Conservation (phyloP, 352 stramenopile species). For the Pythium aphanidermatum region DNA sequence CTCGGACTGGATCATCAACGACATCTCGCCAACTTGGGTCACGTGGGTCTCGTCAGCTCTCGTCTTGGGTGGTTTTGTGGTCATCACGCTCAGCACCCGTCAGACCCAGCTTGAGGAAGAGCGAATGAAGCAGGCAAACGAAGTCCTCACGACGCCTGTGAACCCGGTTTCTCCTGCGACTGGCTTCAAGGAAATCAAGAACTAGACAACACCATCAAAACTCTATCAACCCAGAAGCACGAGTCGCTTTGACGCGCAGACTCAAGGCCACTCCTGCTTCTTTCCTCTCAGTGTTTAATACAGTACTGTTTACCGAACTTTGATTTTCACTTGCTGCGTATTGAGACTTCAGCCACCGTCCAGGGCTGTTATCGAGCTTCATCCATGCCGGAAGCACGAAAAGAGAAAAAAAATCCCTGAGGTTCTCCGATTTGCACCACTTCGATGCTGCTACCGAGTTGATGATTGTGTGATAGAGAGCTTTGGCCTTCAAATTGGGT, state of each 20-base stretch:
- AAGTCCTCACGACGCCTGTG: no score
- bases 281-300: no score
- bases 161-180: slow-evolving; percentile 9
- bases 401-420: no score
- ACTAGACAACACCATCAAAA: slow-evolving; percentile 1
- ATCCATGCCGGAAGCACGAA: no score
- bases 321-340: no score
- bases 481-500: no score
- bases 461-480: no score
- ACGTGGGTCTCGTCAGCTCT: slow-evolving; percentile 54
- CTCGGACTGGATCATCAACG: slow-evolving; percentile 77
- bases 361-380: no score
- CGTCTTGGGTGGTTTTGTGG: slow-evolving; percentile 66
- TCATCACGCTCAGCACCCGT: slow-evolving; percentile 46
- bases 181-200: slow-evolving; percentile 8
- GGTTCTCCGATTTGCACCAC: no score
- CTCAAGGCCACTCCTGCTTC: background rate
- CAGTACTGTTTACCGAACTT: no score
- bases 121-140: background rate
- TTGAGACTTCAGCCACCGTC: no score
- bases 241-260: background rate
- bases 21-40: slow-evolving; percentile 40
- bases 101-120: slow-evolving; percentile 10
- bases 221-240: background rate
- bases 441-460: no score